Evolutionary conservation across 2,329 filamentous ascomycete species (phyloP).

Genomic region (Lachnellula occidentalis): DNA sequence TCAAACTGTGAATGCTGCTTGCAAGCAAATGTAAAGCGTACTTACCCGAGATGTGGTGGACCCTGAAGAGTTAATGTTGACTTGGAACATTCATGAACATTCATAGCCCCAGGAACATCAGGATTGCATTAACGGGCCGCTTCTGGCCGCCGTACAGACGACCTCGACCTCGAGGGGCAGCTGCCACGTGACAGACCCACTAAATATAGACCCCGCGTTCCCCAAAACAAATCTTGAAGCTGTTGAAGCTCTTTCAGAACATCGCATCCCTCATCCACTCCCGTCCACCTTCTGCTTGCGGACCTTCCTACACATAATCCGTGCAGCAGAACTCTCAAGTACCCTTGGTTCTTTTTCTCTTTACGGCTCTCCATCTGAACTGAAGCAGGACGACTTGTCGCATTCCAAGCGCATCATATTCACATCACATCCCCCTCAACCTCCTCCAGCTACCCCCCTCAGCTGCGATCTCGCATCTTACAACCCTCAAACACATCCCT

Average conservation of each 20-base stretch:
- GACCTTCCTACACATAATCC: neutral
- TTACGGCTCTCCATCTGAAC: neutral
- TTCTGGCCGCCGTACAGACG: neutral
- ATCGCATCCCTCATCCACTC: neutral
- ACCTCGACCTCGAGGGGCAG: too few relatives aligned
- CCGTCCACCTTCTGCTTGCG: neutral
- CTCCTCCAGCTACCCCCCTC: neutral
- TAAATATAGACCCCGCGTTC: neutral
- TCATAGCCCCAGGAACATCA: too few relatives aligned
- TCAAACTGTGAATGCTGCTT: neutral
- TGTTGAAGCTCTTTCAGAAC: neutral
- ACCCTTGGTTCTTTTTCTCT: neutral
- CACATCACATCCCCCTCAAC: neutral
- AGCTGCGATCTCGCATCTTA: neutral
- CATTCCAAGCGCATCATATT: neutral
- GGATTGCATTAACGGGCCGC: too few relatives aligned
- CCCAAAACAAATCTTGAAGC: neutral
- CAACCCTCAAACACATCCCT: neutral
- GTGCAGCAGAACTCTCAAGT: neutral
- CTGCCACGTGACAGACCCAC: too few relatives aligned
- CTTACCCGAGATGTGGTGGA: slow-evolving; percentile 5
- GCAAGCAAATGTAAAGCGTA: slow-evolving; percentile 2
- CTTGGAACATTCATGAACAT: neutral
- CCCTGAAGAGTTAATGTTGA: too few relatives aligned
- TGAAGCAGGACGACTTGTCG: neutral